A percentile compares a stretch with the other conserved stretches of the same genome.
Conservation (phyloP, 345 rosid genomes). For the Chamaenerion angustifolium region DNA sequence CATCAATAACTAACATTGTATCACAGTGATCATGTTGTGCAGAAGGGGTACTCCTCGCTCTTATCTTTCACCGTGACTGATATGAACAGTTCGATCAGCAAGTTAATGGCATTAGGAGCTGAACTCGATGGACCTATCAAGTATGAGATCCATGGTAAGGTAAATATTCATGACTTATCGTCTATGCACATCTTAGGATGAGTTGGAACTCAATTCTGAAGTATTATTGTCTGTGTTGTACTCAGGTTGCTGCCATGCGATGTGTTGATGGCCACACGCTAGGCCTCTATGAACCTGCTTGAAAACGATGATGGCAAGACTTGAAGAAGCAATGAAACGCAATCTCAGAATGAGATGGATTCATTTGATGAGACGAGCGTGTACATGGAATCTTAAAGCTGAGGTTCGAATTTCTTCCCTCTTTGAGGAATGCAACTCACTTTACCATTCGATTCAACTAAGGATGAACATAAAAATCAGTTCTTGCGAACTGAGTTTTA, state of each 20-base stretch:
- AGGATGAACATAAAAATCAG: no score
- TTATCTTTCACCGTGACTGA: slow-evolving; percentile 77
- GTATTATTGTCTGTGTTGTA: slow-evolving; percentile 6
- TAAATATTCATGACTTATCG: slow-evolving; percentile 8
- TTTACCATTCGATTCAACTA: no score
- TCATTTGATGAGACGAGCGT: no score
- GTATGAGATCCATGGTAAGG: slow-evolving; percentile 89
- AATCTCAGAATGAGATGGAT: no score
- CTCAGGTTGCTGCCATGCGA: slow-evolving; percentile 70
- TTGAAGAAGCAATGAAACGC: no score
- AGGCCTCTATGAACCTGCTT: slow-evolving; percentile 18
- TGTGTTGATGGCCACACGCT: slow-evolving; percentile 75
- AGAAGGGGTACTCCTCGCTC: slow-evolving; percentile 56
- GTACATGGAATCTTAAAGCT: no score
- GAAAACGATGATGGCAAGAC: neutral
- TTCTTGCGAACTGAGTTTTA: no score
- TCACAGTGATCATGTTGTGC: slow-evolving; percentile 41
- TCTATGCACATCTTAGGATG: neutral
- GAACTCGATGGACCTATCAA: slow-evolving; percentile 87
- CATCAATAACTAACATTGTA: neutral
- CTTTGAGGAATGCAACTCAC: no score
- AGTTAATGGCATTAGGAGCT: slow-evolving; percentile 75
- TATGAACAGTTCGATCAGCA: slow-evolving; percentile 52
- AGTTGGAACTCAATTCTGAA: neutral
- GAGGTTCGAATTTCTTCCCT: no score